Conservation (phyloP, 179 eudicot genomes). For the Vitellaria paradoxa region DNA sequence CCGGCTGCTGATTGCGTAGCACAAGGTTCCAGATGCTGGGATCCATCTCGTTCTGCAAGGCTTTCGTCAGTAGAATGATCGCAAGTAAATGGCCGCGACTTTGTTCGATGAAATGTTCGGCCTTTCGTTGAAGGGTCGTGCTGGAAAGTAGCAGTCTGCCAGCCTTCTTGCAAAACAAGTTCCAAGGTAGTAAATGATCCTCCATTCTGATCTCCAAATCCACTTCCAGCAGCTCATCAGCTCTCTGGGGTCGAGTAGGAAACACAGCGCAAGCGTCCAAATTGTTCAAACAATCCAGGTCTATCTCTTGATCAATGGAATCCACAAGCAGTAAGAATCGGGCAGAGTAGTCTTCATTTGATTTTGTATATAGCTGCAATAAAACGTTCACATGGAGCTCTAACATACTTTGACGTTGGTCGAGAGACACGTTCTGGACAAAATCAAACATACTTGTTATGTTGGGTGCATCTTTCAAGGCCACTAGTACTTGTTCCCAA, state of each 20-base stretch:
- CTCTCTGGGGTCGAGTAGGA: background rate
- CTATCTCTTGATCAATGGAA: background rate
- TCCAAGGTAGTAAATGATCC: background rate
- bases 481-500: background rate
- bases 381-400: background rate
- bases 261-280: background rate
- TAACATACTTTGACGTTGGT: background rate
- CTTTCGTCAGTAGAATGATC: background rate
- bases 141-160: background rate
- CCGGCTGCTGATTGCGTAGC: background rate
- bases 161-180: background rate
- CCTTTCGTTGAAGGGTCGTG: background rate
- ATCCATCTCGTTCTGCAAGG: background rate
- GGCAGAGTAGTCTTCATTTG: accelerated
- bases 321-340: background rate
- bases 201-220: slow-evolving; percentile 2
- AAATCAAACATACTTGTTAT: background rate
- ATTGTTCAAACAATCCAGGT: background rate
- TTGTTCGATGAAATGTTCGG: background rate
- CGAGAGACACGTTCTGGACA: background rate
- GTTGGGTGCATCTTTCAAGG: background rate
- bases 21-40: background rate
- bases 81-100: background rate
- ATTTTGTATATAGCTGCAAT: background rate
- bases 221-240: background rate